These are phyloP conservation scores for Zygnema circumcarinatum DNA, from an alignment of 139 green algal genomes.

Conservation along the genomic window DNA sequence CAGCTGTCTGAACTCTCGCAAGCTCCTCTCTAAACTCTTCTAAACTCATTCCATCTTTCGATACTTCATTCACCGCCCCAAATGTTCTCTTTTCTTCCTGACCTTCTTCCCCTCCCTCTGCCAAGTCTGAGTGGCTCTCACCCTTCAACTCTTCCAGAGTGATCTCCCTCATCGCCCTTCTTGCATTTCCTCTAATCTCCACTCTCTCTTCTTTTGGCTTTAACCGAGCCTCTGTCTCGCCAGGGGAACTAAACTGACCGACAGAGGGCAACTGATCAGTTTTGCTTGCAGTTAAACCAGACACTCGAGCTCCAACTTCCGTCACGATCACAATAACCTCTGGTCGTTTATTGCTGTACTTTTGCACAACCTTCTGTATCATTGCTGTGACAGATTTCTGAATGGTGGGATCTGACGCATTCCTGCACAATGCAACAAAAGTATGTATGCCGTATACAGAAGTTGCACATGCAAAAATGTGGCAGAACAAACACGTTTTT, in stretches of 20 bases:
- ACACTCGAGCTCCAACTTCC: no score
- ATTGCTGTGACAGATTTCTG: conserved; percentile 77
- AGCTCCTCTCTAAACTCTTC: neutral
- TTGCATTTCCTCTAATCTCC: neutral
- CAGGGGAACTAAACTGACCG: no score
- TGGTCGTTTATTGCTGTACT: conserved; percentile 83
- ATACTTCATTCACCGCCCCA: neutral
- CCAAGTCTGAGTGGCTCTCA: neutral
- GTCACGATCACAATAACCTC: conserved; percentile 86
- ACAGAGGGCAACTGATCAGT: no score
- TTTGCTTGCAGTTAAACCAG: no score
- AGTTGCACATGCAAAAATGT: neutral
- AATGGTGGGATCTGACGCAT: conserved; percentile 62
- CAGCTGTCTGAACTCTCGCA: neutral
- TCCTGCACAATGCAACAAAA: conserved; percentile 4
- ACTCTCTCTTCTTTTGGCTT: neutral
- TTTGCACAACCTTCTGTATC: conserved; percentile 67
- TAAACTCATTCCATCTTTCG: neutral
- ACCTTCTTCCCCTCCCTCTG: neutral
- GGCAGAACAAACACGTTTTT: neutral
- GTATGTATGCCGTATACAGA: neutral
- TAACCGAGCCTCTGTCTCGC: neutral
- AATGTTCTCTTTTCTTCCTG: neutral
- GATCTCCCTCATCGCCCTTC: neutral
- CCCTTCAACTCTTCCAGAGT: neutral